A percentile compares a stretch with the other conserved stretches of the same genome.
Conservation (phyloP, 805 yeast species). For the Isabelozyma pseudorhagii region DNA sequence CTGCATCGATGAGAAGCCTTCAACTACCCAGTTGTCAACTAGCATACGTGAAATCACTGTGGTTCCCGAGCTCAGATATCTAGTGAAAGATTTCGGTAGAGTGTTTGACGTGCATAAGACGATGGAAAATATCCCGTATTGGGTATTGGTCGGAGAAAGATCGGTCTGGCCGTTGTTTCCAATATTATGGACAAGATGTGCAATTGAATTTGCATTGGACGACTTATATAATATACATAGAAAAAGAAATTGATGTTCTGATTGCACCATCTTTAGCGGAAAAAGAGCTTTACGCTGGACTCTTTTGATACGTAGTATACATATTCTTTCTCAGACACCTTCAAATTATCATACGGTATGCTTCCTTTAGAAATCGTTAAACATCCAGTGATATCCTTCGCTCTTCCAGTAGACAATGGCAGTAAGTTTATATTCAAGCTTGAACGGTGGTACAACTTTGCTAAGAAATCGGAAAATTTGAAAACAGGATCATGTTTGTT, state of each 20-base stretch:
- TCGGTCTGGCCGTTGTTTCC: constrained; percentile 93
- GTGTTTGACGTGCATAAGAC: constrained; percentile 74
- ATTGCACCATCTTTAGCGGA: constrained; percentile 30
- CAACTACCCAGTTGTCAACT: constrained; percentile 66
- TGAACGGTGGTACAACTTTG: constrained; percentile 49
- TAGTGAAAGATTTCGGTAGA: constrained; percentile 67
- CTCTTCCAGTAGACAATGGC: constrained; percentile 77
- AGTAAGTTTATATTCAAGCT: constrained; percentile 52
- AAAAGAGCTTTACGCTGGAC: constrained; percentile 41
- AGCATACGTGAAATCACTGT: constrained; percentile 74
- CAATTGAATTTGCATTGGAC: constrained; percentile 85
- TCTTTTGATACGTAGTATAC: constrained; percentile 60
- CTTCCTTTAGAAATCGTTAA: constrained; percentile 60
- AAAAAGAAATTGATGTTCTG: constrained; percentile 24
- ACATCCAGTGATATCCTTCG: constrained; percentile 77
- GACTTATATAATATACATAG: constrained; percentile 55
- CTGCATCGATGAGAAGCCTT: constrained; percentile 77
- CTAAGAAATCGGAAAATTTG: constrained; percentile 46
- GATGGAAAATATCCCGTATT: constrained; percentile 73
- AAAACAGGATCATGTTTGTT: constrained; percentile 29
- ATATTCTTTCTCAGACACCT: constrained; percentile 58
- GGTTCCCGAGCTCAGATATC: constrained; percentile 78
- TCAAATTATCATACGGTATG: constrained; percentile 20
- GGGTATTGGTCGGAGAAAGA: constrained; percentile 87
- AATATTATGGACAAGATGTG: constrained; percentile 79